Evolutionary conservation across 768 basidiomycete species (phyloP), one percentile per base, ranked within the genome.

Genomic region (Amanita thiersii): DNA sequence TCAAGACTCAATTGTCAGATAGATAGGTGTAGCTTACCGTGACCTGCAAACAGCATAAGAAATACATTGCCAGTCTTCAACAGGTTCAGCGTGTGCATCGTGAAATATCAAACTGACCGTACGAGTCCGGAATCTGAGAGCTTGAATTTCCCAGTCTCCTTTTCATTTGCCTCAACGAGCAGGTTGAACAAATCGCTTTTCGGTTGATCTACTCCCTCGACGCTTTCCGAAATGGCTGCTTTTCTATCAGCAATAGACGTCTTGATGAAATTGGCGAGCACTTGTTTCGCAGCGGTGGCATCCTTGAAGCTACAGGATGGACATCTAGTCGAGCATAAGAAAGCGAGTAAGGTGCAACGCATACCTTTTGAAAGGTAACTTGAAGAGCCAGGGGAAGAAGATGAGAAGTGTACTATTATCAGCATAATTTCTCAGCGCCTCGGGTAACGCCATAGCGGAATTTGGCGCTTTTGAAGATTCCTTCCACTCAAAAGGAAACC

Each of bases 21-120:
- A 15, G 20, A 6, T 21, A 39, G 5, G 6, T 25, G n/a, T 8
- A 8, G 47, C 58, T 30, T 46, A 69, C 75, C 77, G 51, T 79
- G 74, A 6, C 79, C 79, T 30, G 78, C 76, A 31, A 79, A 70
- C 17, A 81, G 56, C 52, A 75, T 60, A 11, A 68, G 48, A 47
- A 65, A 77, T 1, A 75, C 52, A 37, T 77, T 78, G 3, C 73
- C 75, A 34, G 73, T 72, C 73, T 74, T 43, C 26, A 21, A 9
- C 30, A 20, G 20, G 8, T 10, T 11, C 17, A 32, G 12, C 31
- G 3, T 26, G 30, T 20, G n/a, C 28, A 28, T 33, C 18, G 12
- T 26, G 17, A 10, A 17, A 14, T n/a, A 23, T 31, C 31, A 18
- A 11, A 5, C 14, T 5, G 17, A 12, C 10, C 41, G 5, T 18